Conservation (phyloP, 2,329 filamentous ascomycete genomes). For the Colletotrichum lupini region DNA sequence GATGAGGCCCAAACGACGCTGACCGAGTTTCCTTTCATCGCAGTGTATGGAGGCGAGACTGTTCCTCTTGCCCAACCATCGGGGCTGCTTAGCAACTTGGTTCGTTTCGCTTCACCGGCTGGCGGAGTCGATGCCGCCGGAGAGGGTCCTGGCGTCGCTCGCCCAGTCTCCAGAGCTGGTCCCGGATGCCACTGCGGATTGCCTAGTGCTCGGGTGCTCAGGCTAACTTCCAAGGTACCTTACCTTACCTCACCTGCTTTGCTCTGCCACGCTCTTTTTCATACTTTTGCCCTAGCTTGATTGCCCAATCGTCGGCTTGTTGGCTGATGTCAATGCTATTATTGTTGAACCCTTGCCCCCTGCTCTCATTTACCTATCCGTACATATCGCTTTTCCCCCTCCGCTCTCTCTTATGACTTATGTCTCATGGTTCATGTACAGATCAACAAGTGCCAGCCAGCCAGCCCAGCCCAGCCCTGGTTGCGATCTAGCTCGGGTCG, state of each 20-base stretch:
- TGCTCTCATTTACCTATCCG: slow-evolving; percentile 8
- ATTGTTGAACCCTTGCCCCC: slow-evolving; percentile 3
- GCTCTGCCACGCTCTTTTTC: not conserved
- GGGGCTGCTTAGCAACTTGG: slow-evolving; percentile 21
- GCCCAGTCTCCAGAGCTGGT: not conserved
- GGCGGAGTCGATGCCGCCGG: slow-evolving; percentile 35
- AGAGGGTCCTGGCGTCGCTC: slow-evolving; percentile 31
- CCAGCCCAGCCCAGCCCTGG: slow-evolving; percentile 16
- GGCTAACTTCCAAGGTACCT: not conserved
- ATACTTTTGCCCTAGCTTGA: slow-evolving; percentile 12
- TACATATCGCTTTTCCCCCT: not conserved
- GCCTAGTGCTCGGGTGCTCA: not conserved
- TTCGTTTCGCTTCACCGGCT: slow-evolving; percentile 34
- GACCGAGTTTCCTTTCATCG: slow-evolving; percentile 33
- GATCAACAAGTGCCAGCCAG: slow-evolving; percentile 12
- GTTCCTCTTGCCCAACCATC: slow-evolving; percentile 29
- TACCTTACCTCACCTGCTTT: not conserved
- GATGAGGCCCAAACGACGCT: slow-evolving; percentile 33
- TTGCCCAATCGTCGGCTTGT: slow-evolving; percentile 26
- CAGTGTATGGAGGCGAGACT: slow-evolving; percentile 16
- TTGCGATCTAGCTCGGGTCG: slow-evolving; percentile 15
- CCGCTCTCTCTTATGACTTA: not conserved
- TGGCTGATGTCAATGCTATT: slow-evolving; percentile 31
- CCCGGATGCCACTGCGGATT: not conserved
- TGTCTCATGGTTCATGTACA: not conserved